These are phyloP conservation scores for Datura wrightii DNA, from an alignment of 257 asterid species.

Conservation along the genomic window DNA sequence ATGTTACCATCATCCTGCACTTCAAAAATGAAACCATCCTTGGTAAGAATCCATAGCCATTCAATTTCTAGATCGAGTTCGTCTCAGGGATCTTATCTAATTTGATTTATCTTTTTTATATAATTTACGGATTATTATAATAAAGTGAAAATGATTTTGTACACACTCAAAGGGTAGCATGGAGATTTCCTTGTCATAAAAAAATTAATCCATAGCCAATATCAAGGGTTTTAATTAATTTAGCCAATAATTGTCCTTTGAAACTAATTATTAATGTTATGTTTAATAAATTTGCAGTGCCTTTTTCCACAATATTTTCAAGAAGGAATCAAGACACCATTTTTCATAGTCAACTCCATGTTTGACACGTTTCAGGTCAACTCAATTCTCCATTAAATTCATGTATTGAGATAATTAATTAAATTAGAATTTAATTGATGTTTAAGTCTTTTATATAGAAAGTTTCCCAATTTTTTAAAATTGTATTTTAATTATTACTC, in stretches of 20 bases:
- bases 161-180: no score
- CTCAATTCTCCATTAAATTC: background rate
- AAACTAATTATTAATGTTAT: background rate
- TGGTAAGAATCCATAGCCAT: background rate
- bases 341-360: slow-evolving; percentile 29
- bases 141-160: no score
- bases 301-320: slow-evolving; percentile 25
- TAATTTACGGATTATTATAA: no score
- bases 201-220: no score
- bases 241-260: background rate
- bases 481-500: no score
- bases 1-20: background rate
- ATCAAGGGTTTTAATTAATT: background rate
- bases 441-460: no score
- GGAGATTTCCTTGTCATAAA: no score
- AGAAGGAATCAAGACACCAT: slow-evolving; percentile 25
- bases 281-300: slow-evolving; percentile 1
- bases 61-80: background rate
- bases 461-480: no score
- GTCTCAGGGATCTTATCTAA: background rate
- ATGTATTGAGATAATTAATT: background rate
- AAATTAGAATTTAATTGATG: background rate
- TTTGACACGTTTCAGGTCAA: slow-evolving; percentile 26
- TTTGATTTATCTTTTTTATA: no score
- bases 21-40: slow-evolving; percentile 11